A percentile compares a stretch with the other conserved stretches of the same genome.
phyloP scores from a whole-genome alignment of 2,329 filamentous ascomycete genomes.

The Fusarium metavorans region DNA sequence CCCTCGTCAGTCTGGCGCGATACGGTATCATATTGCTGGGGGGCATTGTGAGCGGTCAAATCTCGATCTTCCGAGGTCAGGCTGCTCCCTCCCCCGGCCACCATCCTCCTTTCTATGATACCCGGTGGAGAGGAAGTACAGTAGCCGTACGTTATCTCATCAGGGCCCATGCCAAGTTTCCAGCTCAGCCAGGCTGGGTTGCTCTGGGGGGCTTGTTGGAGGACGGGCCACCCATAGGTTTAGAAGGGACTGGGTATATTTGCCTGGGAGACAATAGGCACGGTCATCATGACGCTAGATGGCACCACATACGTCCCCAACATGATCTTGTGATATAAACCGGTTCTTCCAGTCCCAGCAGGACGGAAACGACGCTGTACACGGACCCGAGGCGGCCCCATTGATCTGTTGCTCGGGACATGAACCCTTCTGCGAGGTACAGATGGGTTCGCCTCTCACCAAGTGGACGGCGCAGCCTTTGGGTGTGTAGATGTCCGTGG shows the following conservation, averaged over 20 bases:
- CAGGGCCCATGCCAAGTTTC: conserved; percentile 28
- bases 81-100: conserved; percentile 3
- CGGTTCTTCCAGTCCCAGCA: conserved; percentile 23
- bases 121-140: conserved; percentile 8
- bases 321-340: conserved; percentile 9
- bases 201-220: conserved; percentile 17
- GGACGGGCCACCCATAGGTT: conserved; percentile 22
- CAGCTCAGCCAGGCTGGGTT: conserved; percentile 12
- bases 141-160: conserved; percentile 27
- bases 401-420: conserved; percentile 24
- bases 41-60: conserved; percentile 28
- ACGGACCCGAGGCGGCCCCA: conserved; percentile 14
- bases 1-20: conserved; percentile 36
- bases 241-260: conserved; percentile 19
- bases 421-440: conserved; percentile 23
- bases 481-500: conserved; percentile 30
- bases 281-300: conserved; percentile 36
- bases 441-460: conserved; percentile 16
- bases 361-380: conserved; percentile 26
- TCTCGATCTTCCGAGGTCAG: conserved; percentile 29
- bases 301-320: conserved; percentile 29
- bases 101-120: neutral
- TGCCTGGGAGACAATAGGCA: conserved; percentile 12
- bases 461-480: conserved; percentile 20
- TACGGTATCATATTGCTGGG: conserved; percentile 30